Evolutionary conservation across 148 eudicot species (phyloP), one percentile per base, ranked within the genome.

Genomic region (Heliosperma pusillum): DNA sequence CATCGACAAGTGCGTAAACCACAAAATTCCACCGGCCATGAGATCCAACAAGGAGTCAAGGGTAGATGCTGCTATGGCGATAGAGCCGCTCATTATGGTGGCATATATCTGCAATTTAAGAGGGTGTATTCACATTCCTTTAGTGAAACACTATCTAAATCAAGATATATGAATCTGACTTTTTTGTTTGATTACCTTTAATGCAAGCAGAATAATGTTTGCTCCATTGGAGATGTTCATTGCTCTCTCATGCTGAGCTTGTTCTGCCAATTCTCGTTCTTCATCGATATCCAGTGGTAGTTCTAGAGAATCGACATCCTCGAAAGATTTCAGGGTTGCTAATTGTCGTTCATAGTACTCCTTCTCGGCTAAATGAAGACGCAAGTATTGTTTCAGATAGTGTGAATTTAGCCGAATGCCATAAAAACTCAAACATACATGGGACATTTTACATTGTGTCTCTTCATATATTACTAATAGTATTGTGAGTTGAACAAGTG

Each of bases 1-100:
- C 91, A 90, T 90, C 0, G 91, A 86, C 73, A 80, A 77, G 80
- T 90, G 94, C 5, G 94, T 90, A 79, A 85, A 88, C 90, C 89
- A 88, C 22, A 90, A 88, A 56, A 90, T 90, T 2, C 85, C 91
- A 30, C 94, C 94, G 3, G 94, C 94, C 85, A 88, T 83, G 9
- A 90, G 88, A 78, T 90, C 94, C 66, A 90, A 83, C 82, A 90
- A 78, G 1, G 94, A 90, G 74, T 90, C 94, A 0, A 90, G 81
- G 9, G 94, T 90, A 20, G 94, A 90, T 76, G 94, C 94, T 60
- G 94, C 94, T 21, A 90, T 85, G 7, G 91, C 91, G 72, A 90
- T 67, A 11, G 94, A 90, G 53, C 89, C 90, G 76, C 91, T 90
- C 71, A 76, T 85, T 47, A 90, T 44, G 1, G 89, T 86, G 15